These are phyloP conservation scores for Scenedesmus sp. DNA, from an alignment of 163 green algal species.

Conservation along the genomic window DNA sequence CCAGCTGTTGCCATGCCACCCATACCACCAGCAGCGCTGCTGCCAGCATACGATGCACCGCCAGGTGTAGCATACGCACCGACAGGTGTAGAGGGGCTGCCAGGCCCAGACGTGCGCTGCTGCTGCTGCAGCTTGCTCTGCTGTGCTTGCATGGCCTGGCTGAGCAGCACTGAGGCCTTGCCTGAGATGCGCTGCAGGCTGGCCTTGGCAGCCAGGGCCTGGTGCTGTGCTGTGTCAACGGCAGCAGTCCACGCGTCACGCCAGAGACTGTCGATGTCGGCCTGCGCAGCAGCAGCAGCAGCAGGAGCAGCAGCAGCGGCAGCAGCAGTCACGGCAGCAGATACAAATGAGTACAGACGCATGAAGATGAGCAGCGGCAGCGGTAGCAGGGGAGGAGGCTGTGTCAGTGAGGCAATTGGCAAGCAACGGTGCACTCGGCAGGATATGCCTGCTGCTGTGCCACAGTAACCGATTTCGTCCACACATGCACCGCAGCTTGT, in stretches of 20 bases:
- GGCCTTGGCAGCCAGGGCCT: neutral
- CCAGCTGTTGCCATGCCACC: neutral
- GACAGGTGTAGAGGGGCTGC: neutral
- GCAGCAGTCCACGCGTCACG: neutral
- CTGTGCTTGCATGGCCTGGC: neutral
- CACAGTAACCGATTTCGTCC: neutral
- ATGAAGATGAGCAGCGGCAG: neutral
- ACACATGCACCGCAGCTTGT: neutral
- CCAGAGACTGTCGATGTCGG: neutral
- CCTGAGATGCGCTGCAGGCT: neutral
- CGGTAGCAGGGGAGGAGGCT: neutral
- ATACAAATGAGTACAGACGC: neutral
- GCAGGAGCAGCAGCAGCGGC: neutral
- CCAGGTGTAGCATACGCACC: neutral
- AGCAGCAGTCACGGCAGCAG: too few relatives aligned
- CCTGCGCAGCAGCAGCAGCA: neutral
- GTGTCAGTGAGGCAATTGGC: neutral
- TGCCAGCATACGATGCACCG: neutral
- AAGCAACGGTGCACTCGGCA: too few relatives aligned
- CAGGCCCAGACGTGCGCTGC: neutral
- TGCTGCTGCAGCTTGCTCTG: constrained; percentile 13
- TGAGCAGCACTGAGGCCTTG: neutral
- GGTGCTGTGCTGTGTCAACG: neutral
- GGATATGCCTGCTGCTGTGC: neutral
- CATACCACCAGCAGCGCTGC: neutral